Evolutionary conservation across 805 yeast species (phyloP).

Genomic region (Wickerhamomyces subpelliculosus): DNA sequence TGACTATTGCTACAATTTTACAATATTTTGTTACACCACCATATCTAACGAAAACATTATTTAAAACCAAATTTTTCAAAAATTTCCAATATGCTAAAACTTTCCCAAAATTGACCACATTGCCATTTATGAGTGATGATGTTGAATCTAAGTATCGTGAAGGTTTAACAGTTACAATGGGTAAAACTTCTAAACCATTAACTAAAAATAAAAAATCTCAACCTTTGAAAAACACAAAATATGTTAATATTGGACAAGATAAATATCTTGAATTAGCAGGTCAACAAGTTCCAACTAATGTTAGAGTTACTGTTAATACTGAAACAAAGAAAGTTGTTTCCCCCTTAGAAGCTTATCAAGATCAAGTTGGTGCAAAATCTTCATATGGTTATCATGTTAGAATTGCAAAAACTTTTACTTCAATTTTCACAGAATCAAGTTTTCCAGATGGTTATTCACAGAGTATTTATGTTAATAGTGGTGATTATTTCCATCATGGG

Average conservation of each 20-base stretch:
- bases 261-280: constrained; percentile 49
- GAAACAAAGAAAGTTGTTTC: constrained; percentile 57
- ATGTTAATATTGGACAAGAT: constrained; percentile 67
- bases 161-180: constrained; percentile 45
- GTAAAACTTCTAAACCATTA: constrained; percentile 24
- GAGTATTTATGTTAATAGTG: constrained; percentile 59
- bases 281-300: constrained; percentile 66
- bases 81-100: constrained; percentile 58
- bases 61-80: constrained; percentile 37
- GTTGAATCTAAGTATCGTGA: constrained; percentile 45
- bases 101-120: constrained; percentile 62
- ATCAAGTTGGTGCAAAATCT: constrained; percentile 48
- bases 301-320: constrained; percentile 74
- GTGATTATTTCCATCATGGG: constrained; percentile 46
- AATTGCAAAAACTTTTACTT: constrained; percentile 50
- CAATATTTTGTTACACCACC: constrained; percentile 85
- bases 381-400: constrained; percentile 74
- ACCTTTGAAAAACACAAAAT: constrained; percentile 54
- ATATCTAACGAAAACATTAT: constrained; percentile 60
- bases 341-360: constrained; percentile 61
- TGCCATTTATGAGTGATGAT: constrained; percentile 62
- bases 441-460: constrained; percentile 63
- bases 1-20: constrained; percentile 59
- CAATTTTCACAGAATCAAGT: constrained; percentile 65
- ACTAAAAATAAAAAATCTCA: constrained; percentile 39